These are phyloP conservation scores for Hypoxylon lienhwacheense DNA, from an alignment of 495 filamentous ascomycete species.

Conservation along the genomic window DNA sequence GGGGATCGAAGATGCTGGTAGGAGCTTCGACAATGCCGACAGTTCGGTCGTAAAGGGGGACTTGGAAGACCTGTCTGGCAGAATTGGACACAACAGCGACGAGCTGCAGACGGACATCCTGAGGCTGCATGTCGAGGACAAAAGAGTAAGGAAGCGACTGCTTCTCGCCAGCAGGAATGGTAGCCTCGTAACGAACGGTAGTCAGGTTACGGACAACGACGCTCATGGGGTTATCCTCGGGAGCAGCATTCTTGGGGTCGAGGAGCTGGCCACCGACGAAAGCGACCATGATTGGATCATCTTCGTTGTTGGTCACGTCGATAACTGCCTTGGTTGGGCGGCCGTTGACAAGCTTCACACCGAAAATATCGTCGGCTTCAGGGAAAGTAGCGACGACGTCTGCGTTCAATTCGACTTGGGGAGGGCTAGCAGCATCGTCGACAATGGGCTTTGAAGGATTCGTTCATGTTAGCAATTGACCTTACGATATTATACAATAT, in stretches of 20 bases:
- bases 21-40: constrained; percentile 91
- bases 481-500: background rate
- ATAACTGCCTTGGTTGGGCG: constrained; percentile 81
- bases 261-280: constrained; percentile 79
- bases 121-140: constrained; percentile 88
- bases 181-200: constrained; percentile 67
- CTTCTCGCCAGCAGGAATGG: constrained; percentile 77
- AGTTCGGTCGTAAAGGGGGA: constrained; percentile 82
- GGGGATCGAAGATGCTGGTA: constrained; percentile 90
- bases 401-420: constrained; percentile 67
- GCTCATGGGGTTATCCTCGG: constrained; percentile 55
- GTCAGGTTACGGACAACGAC: constrained; percentile 82
- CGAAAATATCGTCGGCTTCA: constrained; percentile 78
- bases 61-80: constrained; percentile 68
- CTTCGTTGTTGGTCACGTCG: constrained; percentile 82
- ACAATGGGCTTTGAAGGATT: constrained; percentile 23
- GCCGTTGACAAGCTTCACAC: constrained; percentile 93
- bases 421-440: constrained; percentile 48
- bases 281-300: constrained; percentile 69
- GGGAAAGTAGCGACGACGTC: constrained; percentile 79
- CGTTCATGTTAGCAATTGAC: constrained; percentile 19
- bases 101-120: constrained; percentile 79
- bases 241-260: constrained; percentile 50
- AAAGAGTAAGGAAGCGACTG: constrained; percentile 80
- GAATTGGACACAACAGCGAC: constrained; percentile 67